Evolutionary conservation across 176 grass and related monocot genomes (phyloP), one percentile per base, ranked within the genome.

Genomic region (Secale cereale): DNA sequence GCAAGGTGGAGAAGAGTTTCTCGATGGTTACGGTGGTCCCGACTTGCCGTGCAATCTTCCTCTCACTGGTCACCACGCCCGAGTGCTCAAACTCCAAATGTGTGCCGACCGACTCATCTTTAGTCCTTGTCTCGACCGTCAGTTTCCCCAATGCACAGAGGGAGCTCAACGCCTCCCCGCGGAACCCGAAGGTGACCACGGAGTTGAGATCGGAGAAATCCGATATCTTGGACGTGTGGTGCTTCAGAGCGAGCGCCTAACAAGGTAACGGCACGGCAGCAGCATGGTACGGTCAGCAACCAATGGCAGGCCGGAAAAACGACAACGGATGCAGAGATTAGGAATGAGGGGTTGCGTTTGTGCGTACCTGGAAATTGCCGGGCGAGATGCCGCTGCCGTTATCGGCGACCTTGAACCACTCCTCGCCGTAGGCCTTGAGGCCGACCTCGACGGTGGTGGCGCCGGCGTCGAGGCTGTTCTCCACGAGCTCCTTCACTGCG

Each of bases 381-480:
- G 91, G 89, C 2, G 93, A 92, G 68, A 98, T 92, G 32, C 96
- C 96, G 59, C 67, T 82, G 8, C 96, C 96, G 84, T 98, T 98
- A 75, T 98, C 96, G 28, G 86, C 32, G 46, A 98, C 93, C 80
- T 94, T 95, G 88, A 98, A 95, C 77, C 78, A 86, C 64, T 95
- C 91, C 74, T 95, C 90, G n/a, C 97, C 93, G 75, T 98, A 86
- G 22, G 91, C 86, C 65, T 95, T 95, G 71, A 98, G 87, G 91
- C 60, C 86, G 74, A 98, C 89, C 87, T 98, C 97, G 79, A 95
- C 83, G 59, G 71, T 86, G 84, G 82, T 93, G 41, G 95, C 89
- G 81, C 93, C 89, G n/a, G 95, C 93, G 89, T 98, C 95, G 61
- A 98, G 89, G 80, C 93, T 98, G 82, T 98, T 98, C 91, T 98